phyloP scores from a whole-genome alignment of 805 yeast species.

The Kuraishia piskuri region DNA sequence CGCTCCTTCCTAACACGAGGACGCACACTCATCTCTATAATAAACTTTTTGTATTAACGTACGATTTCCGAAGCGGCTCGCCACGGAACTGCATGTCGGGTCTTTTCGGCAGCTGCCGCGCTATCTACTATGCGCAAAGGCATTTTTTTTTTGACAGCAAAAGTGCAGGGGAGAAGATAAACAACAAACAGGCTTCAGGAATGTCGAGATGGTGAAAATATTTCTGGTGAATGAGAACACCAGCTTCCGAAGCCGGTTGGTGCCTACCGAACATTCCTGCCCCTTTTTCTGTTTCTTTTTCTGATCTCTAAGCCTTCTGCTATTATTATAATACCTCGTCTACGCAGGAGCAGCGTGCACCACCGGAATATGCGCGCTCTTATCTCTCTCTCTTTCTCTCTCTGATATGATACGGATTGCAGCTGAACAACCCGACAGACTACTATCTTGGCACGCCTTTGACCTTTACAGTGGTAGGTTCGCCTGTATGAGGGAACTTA shows the following conservation, averaged over 20 bases:
- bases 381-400: not conserved
- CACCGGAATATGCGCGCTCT: not conserved
- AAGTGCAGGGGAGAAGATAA: not conserved
- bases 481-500: no score
- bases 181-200: no score
- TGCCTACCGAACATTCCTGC: not conserved
- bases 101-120: not conserved
- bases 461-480: no score
- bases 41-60: not conserved
- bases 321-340: not conserved
- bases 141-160: no score
- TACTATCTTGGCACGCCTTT: no score
- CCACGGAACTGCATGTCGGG: not conserved
- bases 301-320: not conserved
- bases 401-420: no score
- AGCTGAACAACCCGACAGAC: no score
- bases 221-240: no score
- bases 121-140: not conserved
- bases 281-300: not conserved
- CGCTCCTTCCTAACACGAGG: no score
- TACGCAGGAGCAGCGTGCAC: not conserved
- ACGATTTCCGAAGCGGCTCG: not conserved
- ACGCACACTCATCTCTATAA: no score
- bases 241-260: no score
- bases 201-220: no score